Conservation (phyloP, 2,329 filamentous ascomycete species). For the Alternaria triticimaculans region DNA sequence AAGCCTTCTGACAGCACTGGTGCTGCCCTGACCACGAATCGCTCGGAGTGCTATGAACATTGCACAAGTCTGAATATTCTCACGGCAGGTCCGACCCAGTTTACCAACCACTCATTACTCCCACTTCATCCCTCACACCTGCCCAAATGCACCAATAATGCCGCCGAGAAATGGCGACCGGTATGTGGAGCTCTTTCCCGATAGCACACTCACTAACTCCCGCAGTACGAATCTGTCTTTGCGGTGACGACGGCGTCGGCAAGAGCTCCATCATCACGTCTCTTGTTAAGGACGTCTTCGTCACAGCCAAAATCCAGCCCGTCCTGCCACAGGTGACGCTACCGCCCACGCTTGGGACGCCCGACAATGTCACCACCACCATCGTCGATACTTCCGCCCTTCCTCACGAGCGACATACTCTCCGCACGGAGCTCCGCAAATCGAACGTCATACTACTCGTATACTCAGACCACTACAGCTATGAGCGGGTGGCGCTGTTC, state of each 20-base stretch:
- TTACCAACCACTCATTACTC: neutral
- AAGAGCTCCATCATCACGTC: constrained; percentile 76
- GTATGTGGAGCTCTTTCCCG: constrained; percentile 23
- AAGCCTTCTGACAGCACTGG: constrained; percentile 11
- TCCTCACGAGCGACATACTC: constrained; percentile 86
- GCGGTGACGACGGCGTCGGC: constrained; percentile 81
- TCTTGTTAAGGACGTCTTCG: constrained; percentile 95
- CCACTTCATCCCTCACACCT: neutral
- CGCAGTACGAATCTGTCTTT: constrained; percentile 88
- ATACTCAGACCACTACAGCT: constrained; percentile 98
- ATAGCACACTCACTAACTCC: constrained; percentile 1
- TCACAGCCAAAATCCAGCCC: constrained; percentile 92
- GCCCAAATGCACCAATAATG: constrained; percentile 25
- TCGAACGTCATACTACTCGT: constrained; percentile 96
- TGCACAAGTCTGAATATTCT: neutral
- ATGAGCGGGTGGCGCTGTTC: constrained; percentile 94
- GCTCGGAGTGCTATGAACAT: neutral
- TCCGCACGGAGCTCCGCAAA: constrained; percentile 94
- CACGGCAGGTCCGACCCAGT: neutral
- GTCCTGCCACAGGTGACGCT: constrained; percentile 95
- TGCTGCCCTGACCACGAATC: neutral
- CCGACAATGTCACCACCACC: constrained; percentile 95
- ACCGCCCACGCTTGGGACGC: constrained; percentile 88
- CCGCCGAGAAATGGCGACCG: constrained; percentile 33
- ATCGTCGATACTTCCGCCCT: constrained; percentile 97